Evolutionary conservation across 495 filamentous ascomycete species (phyloP).

Genomic region (Immersiella caudata): DNA sequence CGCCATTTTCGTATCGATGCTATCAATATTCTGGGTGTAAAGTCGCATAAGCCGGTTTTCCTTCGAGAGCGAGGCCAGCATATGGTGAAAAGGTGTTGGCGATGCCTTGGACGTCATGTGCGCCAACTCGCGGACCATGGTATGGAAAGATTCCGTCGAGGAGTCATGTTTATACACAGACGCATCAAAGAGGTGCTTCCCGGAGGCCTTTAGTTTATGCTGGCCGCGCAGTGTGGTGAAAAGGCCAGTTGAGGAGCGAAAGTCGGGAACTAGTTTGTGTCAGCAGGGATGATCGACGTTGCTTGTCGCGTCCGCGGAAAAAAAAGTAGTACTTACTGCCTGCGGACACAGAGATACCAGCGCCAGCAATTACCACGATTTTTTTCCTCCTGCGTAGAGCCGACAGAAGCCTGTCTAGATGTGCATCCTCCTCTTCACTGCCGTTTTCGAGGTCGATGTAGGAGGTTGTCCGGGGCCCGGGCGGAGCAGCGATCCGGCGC

Average conservation of each 20-base stretch:
- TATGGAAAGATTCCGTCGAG: constrained; percentile 86
- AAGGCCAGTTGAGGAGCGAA: constrained; percentile 85
- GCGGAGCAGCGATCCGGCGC: constrained; percentile 62
- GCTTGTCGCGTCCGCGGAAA: constrained; percentile 3
- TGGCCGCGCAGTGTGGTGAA: constrained; percentile 81
- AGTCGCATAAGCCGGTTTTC: constrained; percentile 89
- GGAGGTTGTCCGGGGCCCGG: constrained; percentile 74
- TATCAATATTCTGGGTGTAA: constrained; percentile 96
- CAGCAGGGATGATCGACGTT: constrained; percentile 19
- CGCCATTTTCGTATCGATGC: constrained; percentile 82
- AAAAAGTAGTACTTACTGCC: constrained; percentile 70
- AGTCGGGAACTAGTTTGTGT: constrained; percentile 79
- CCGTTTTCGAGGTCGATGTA: constrained; percentile 69
- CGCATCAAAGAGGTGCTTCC: constrained; percentile 95
- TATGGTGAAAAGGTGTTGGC: constrained; percentile 89
- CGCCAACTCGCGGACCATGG: constrained; percentile 89
- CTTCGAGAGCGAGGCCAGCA: constrained; percentile 86
- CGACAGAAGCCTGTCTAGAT: constrained; percentile 70
- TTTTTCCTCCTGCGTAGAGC: constrained; percentile 87
- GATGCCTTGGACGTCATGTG: constrained; percentile 70
- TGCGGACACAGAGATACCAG: constrained; percentile 93
- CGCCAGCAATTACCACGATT: constrained; percentile 94
- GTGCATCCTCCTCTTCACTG: constrained; percentile 45
- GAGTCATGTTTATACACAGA: constrained; percentile 92
- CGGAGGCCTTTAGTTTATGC: constrained; percentile 88